phyloP scores from a whole-genome alignment of 768 basidiomycete genomes.

The Kwoniella europaea region DNA sequence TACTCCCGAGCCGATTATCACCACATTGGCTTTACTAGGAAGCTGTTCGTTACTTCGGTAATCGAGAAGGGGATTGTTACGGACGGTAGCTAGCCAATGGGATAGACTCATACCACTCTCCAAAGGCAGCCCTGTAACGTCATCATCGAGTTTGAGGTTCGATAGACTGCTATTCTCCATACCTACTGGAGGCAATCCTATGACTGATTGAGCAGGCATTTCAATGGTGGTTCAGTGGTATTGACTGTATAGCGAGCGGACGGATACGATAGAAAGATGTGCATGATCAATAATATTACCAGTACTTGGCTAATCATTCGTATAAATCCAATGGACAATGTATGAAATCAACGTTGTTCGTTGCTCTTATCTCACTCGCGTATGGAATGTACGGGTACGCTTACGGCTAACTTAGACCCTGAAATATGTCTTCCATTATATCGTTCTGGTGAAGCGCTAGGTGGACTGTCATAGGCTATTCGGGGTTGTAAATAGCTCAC shows the following conservation, averaged over 20 bases:
- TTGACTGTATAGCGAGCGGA: neutral
- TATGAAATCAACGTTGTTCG: neutral
- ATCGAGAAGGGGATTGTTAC: constrained; percentile 37
- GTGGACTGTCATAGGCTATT: no score
- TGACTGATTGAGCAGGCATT: neutral
- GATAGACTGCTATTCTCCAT: constrained; percentile 1
- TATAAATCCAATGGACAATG: neutral
- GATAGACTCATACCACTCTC: constrained; percentile 26
- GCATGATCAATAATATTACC: neutral
- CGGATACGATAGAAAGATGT: neutral
- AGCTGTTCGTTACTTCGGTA: constrained; percentile 26
- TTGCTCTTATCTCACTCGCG: neutral
- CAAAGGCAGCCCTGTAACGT: constrained; percentile 2
- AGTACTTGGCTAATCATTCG: neutral
- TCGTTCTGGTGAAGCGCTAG: no score
- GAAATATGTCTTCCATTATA: neutral
- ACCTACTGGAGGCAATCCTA: constrained; percentile 10
- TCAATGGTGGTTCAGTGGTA: neutral
- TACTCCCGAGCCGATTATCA: constrained; percentile 44
- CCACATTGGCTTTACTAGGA: constrained; percentile 34
- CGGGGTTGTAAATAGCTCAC: no score
- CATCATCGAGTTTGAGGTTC: neutral
- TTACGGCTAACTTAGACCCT: neutral
- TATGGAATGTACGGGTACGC: neutral
- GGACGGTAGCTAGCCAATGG: constrained; percentile 30